A percentile compares a stretch with the other conserved stretches of the same genome.
phyloP scores from a whole-genome alignment of 352 stramenopile species.

The Globisporangium megalacanthum region DNA sequence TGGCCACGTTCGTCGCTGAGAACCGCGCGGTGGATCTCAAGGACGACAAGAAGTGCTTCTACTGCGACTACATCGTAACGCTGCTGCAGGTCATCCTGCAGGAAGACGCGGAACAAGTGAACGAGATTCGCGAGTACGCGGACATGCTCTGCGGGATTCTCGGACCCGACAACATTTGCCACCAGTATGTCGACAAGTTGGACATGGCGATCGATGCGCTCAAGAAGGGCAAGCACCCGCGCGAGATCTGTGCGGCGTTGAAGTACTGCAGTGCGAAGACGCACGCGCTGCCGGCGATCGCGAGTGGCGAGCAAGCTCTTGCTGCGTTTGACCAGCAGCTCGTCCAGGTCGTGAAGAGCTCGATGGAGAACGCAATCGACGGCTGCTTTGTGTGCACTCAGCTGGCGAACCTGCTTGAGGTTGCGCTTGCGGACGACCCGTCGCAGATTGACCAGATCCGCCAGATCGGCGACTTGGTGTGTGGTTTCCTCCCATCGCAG shows the following conservation, averaged over 20 bases:
- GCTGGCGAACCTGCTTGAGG: constrained; percentile 43
- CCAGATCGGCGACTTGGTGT: constrained; percentile 58
- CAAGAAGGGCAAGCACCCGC: constrained; percentile 56
- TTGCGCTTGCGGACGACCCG: constrained; percentile 48
- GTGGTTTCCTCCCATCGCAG: constrained; percentile 39
- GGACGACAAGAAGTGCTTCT: constrained; percentile 43
- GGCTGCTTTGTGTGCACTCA: constrained; percentile 72
- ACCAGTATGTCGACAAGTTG: constrained; percentile 64
- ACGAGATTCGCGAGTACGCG: constrained; percentile 50
- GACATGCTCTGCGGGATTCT: constrained; percentile 78
- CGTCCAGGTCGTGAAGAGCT: constrained; percentile 28
- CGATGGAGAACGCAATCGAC: constrained; percentile 30
- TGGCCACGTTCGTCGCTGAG: constrained; percentile 22
- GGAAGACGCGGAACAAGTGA: constrained; percentile 47
- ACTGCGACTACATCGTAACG: constrained; percentile 59
- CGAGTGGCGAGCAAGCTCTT: constrained; percentile 8
- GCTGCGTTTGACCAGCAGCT: constrained; percentile 21
- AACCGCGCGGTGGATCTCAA: constrained; percentile 7
- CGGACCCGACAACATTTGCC: constrained; percentile 49
- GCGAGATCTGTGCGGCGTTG: constrained; percentile 48
- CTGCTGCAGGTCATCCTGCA: constrained; percentile 53
- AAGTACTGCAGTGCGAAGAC: constrained; percentile 43
- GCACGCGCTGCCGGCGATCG: neutral
- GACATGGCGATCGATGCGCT: constrained; percentile 61
- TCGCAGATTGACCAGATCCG: constrained; percentile 52